Base-by-base conservation (phyloP, 768 basidiomycete genomes). In the Tubosaeta sp. region DNA sequence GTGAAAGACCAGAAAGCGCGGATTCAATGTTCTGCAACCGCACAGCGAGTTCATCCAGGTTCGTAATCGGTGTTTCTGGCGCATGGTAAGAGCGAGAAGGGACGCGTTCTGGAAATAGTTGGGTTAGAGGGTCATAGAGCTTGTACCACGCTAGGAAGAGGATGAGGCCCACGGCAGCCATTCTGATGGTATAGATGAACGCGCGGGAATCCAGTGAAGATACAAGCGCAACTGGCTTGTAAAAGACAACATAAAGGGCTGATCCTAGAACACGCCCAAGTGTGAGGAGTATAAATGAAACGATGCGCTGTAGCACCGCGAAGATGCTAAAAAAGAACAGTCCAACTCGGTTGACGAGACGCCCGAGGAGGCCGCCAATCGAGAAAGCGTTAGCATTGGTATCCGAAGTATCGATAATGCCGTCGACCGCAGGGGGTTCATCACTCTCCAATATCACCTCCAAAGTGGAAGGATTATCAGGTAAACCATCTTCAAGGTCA, bases 391-490 rank as follows among this genome's bases (percentile, higher is more conserved):
- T 52, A 53, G 19, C 52, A 43, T 27, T 52, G 43, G 54, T 34
- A 34, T 63, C 58, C 47, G 61, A 59, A 26, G 55, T 62, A 46
- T 69, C 54, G 46, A 53, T 46, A 26, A 66, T 43, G 38, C 66
- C 69, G 45, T 62, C 61, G 51, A 69, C 63, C 14, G 46, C 48
- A 16, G 65, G 62, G 26, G 68, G 74, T 62, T 87, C 85, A 4
- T 88, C 82, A 27, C 75, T 73, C 72, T 89, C 88, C 6, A 78
- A 74, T 59, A 89, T 86, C 8, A 84, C 79, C 22, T 79, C 71
- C 26, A 89, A 75, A 2, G 80, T 77, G 56, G 77, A 73, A 52
- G 81, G 80, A 29, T 75, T 67, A 25, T 79, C 74, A 34, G 64
- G 57, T 7, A 65, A 62, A 10, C 60, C 53, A n/a, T 70, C 60